Evolutionary conservation across 176 grass and related monocot species (phyloP), one percentile per base, ranked within the genome.

Genomic region (Carex littledalei): DNA sequence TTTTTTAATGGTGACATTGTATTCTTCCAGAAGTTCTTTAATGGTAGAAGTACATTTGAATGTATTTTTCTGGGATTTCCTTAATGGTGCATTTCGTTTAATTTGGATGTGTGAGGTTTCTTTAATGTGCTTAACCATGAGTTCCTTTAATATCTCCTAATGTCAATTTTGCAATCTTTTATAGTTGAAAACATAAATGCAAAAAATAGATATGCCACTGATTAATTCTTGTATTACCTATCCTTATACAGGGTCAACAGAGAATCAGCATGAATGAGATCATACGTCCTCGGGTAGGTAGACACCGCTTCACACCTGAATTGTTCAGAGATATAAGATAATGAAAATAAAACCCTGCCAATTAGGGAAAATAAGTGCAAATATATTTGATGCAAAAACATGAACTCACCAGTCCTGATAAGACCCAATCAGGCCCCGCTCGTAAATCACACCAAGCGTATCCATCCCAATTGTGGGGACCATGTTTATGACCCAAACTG

Each of bases 301-400:
- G 96, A 99, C 93, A 95, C 91, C 70, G 89, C 90, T 88, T 99
- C 90, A 52, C 96, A 99, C 96, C 93, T 98, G 86, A 83, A 88
- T 81, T 41, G 59, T 87, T 86, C 8, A 24, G 26, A 84, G 63
- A 91, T 29, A 71, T 6, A 87, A 6, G 59, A 88, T 31, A 55
- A 29, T 31, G 80, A 0, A 67, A n/a, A 3, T 53, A 80, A 14
- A 34, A 82, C 72, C 13, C 10, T 0, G 8, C 8, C 22, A 63
- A 85, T 62, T 41, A 8, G 24, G 16, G 16, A 18, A 64, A 58
- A 16, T 17, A 41, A 57, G 1, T 57, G 21, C 5, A 57, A 35
- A 79, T 18, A 39, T 39, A 16, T 55, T 41, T 60, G n/a, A 66
- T 61, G 63, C 24, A 5, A 85, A 24, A 68, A 15, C 1, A 70